Conservation (phyloP, 768 basidiomycete species). For the Hericium rajendrae region DNA sequence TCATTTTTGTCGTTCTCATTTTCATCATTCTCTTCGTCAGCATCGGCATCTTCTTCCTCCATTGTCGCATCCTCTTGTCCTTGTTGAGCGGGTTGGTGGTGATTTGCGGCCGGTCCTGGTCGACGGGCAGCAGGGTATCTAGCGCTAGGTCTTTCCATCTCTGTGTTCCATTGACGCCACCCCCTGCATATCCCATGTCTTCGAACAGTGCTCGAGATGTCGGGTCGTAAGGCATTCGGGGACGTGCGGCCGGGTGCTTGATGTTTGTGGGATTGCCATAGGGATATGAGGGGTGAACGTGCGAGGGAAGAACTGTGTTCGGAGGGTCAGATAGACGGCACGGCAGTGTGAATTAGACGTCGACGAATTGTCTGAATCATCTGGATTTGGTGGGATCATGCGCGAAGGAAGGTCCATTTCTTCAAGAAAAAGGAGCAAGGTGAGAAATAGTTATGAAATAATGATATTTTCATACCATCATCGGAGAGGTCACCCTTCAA, state of each 20-base stretch:
- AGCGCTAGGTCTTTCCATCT: slow-evolving; percentile 80
- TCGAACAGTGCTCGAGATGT: slow-evolving; percentile 78
- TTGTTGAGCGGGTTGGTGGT: slow-evolving; percentile 22
- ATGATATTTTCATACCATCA: slow-evolving; percentile 39
- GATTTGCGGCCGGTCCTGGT: slow-evolving; percentile 51
- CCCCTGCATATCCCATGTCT: slow-evolving; percentile 76
- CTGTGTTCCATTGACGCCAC: slow-evolving; percentile 63
- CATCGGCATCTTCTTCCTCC: slow-evolving; percentile 41
- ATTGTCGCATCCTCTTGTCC: slow-evolving; percentile 29
- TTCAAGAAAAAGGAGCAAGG: slow-evolving; percentile 18
- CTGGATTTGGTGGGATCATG: slow-evolving; percentile 81
- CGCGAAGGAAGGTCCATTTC: slow-evolving; percentile 76
- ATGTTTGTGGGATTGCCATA: slow-evolving; percentile 79
- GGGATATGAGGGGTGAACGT: slow-evolving; percentile 83
- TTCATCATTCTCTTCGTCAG: slow-evolving; percentile 43
- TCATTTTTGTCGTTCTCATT: slow-evolving; percentile 29
- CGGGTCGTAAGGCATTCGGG: slow-evolving; percentile 65
- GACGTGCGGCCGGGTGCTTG: slow-evolving; percentile 69
- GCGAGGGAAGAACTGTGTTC: slow-evolving; percentile 61
- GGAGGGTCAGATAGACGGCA: too few relatives aligned
- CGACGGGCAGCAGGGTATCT: slow-evolving; percentile 62
- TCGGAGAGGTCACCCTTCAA: slow-evolving; percentile 68
- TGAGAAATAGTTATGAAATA: slow-evolving; percentile 1
- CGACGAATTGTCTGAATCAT: slow-evolving; percentile 71
- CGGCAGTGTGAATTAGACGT: neutral